Evolutionary conservation across 2,329 filamentous ascomycete species (phyloP).

Genomic region (Diaporthe caulivora): DNA sequence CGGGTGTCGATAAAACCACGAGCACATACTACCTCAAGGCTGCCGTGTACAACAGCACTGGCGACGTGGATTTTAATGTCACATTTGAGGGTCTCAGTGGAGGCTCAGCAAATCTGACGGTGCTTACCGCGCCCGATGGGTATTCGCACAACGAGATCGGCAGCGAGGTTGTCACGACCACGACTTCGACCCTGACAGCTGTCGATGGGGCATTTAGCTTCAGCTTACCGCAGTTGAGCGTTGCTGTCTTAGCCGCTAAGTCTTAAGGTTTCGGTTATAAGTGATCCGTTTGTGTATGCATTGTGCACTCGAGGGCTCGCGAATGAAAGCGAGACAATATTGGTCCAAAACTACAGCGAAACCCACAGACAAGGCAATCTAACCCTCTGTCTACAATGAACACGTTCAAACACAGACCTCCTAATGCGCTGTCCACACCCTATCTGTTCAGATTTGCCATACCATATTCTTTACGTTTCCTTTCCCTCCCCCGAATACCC

Average conservation of each 20-base stretch:
- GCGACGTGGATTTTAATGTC: constrained; percentile 58
- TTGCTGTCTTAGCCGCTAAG: constrained; percentile 65
- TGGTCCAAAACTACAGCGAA: not conserved
- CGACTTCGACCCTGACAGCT: constrained; percentile 54
- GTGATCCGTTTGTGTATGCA: too few relatives aligned
- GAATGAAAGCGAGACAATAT: not conserved
- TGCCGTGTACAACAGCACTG: constrained; percentile 57
- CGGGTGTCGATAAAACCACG: constrained; percentile 41
- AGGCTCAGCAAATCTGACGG: constrained; percentile 57
- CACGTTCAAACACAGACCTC: not conserved
- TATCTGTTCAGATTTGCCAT: not conserved
- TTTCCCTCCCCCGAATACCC: not conserved
- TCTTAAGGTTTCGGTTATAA: not conserved
- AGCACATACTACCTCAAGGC: constrained; percentile 38
- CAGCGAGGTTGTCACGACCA: constrained; percentile 63
- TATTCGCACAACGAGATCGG: constrained; percentile 59
- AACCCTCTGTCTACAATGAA: not conserved
- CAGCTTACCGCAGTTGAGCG: constrained; percentile 64
- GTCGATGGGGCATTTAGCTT: constrained; percentile 64
- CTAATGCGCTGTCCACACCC: not conserved
- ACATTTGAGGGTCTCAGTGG: constrained; percentile 57
- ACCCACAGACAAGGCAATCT: too few relatives aligned
- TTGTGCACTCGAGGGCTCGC: not conserved
- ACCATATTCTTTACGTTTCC: not conserved
- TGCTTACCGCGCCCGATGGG: constrained; percentile 59